Evolutionary conservation across 2,329 filamentous ascomycete genomes (phyloP).

Genomic region (Pestalotiopsis sp.): DNA sequence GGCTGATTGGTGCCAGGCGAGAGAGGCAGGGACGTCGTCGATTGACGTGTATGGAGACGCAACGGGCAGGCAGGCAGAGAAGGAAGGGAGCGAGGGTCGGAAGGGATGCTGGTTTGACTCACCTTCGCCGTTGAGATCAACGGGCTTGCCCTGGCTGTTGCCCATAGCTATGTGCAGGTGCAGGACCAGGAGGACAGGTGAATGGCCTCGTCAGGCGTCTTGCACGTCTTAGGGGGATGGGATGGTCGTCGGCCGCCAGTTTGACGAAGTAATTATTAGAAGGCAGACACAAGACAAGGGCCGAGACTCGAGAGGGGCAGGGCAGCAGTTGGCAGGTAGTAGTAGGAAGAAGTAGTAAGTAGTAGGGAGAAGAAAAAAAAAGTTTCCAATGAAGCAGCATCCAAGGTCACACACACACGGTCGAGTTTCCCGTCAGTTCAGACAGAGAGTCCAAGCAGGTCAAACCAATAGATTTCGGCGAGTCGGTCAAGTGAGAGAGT

Average conservation of each 20-base stretch:
- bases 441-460: not conserved
- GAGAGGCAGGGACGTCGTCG: not conserved
- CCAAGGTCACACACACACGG: not conserved
- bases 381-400: not conserved
- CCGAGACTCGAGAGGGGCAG: conserved; percentile 6
- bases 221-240: not conserved
- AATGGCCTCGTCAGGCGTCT: not conserved
- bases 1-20: conserved; percentile 11
- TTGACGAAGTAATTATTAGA: conserved; percentile 5
- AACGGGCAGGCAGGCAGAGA: not conserved
- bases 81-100: conserved; percentile 26
- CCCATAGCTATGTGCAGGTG: conserved; percentile 64
- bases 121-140: conserved; percentile 94
- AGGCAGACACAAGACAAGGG: conserved; percentile 1
- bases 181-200: conserved; percentile 10
- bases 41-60: not conserved
- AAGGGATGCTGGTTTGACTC: conserved; percentile 36
- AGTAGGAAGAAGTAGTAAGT: not conserved
- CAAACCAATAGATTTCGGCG: conserved; percentile 7
- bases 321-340: not conserved
- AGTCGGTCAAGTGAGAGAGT: conserved; percentile 13
- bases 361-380: not conserved
- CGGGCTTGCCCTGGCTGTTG: conserved; percentile 91
- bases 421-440: not conserved
- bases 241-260: conserved; percentile 1